A percentile compares a stretch with the other conserved stretches of the same genome.
phyloP scores from a whole-genome alignment of 805 yeast species.

The Cyberlindnera amylophila region DNA sequence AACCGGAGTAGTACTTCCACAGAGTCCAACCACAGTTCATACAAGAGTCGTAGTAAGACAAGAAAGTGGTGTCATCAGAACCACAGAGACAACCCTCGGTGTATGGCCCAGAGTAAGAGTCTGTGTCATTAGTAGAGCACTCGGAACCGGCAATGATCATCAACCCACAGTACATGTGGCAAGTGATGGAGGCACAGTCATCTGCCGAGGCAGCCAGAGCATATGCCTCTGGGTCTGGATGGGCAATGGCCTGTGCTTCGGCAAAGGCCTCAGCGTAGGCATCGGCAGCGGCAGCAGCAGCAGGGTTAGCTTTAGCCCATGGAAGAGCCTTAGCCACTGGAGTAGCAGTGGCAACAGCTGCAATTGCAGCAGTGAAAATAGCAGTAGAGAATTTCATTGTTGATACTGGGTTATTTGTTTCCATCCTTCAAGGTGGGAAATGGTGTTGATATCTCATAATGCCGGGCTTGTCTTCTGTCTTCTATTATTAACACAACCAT shows the following conservation, averaged over 20 bases:
- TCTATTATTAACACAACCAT: too few species aligned
- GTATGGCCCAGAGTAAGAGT: slow-evolving; percentile 15
- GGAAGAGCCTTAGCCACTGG: slow-evolving; percentile 11
- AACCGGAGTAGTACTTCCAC: slow-evolving; percentile 30
- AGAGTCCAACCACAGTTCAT: slow-evolving; percentile 37
- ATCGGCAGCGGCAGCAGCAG: slow-evolving; percentile 14
- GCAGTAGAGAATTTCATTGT: neutral
- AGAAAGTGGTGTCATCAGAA: slow-evolving; percentile 17
- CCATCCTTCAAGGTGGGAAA: neutral
- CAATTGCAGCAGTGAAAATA: neutral
- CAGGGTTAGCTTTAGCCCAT: slow-evolving; percentile 14
- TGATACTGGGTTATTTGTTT: neutral
- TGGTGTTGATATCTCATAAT: neutral
- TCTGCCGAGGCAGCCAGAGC: slow-evolving; percentile 27
- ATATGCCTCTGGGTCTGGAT: slow-evolving; percentile 24
- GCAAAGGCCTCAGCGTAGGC: slow-evolving; percentile 15
- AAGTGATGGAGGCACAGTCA: slow-evolving; percentile 26
- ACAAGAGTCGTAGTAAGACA: slow-evolving; percentile 24
- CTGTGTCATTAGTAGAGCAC: slow-evolving; percentile 20
- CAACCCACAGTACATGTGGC: slow-evolving; percentile 32
- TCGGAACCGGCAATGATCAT: slow-evolving; percentile 28
- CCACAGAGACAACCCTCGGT: slow-evolving; percentile 20
- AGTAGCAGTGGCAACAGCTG: slow-evolving; percentile 2
- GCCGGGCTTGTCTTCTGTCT: neutral
- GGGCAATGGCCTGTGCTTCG: slow-evolving; percentile 16